phyloP scores from a whole-genome alignment of 163 green algal species.

The Volvox carteri region DNA sequence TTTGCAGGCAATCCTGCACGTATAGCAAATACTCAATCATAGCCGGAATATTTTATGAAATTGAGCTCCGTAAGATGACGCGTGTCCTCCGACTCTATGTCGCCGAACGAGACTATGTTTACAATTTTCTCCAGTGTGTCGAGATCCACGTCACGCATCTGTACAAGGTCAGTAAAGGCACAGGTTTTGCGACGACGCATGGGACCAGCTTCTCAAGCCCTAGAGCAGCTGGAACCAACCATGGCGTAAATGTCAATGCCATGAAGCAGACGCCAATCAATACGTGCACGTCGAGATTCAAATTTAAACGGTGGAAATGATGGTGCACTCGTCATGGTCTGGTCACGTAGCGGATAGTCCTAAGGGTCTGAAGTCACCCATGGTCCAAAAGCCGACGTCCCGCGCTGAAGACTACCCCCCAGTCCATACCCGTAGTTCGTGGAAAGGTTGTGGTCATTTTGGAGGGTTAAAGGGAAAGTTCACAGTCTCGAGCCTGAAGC shows the following conservation, averaged over 20 bases:
- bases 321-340: conserved; percentile 49
- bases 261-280: conserved; percentile 90
- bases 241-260: conserved; percentile 84
- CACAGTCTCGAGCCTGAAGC: neutral
- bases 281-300: conserved; percentile 65
- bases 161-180: neutral
- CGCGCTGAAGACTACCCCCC: neutral
- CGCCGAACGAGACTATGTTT: conserved; percentile 79
- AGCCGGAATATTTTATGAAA: conserved; percentile 87
- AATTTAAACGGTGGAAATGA: conserved; percentile 73
- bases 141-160: conserved; percentile 85
- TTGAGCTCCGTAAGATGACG: conserved; percentile 81
- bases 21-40: conserved; percentile 91
- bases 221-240: conserved; percentile 67
- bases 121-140: conserved; percentile 85
- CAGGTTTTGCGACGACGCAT: neutral
- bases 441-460: conserved; percentile 41
- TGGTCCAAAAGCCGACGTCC: conserved; percentile 5
- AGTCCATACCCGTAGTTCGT: conserved; percentile 30
- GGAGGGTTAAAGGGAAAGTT: neutral
- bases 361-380: conserved; percentile 12
- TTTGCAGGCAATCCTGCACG: conserved; percentile 84
- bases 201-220: neutral
- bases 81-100: conserved; percentile 87
- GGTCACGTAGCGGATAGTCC: conserved; percentile 40